A percentile compares a stretch with the other conserved stretches of the same genome.
Evolutionary conservation across 1,284 basidiomycete species (phyloP).

Genomic region (Sanghuangporus baumii): DNA sequence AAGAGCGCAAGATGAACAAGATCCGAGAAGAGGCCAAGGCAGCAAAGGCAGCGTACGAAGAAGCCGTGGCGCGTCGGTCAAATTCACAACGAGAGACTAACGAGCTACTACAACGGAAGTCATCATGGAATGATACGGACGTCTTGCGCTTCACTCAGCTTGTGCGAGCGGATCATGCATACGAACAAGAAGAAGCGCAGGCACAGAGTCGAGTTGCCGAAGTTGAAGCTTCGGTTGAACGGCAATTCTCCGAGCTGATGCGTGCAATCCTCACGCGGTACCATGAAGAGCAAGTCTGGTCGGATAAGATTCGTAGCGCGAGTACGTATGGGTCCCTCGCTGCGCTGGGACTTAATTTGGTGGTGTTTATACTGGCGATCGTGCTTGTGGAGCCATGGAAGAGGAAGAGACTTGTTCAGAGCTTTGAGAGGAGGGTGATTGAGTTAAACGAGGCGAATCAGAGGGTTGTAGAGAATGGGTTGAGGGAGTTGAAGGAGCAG

Average conservation of each 20-base stretch:
- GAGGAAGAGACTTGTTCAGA: conserved; percentile 72
- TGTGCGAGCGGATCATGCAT: conserved; percentile 80
- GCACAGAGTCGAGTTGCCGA: conserved; percentile 61
- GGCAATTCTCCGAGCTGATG: conserved; percentile 82
- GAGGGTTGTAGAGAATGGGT: conserved; percentile 39
- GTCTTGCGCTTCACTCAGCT: conserved; percentile 81
- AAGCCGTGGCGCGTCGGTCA: conserved; percentile 69
- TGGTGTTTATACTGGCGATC: conserved; percentile 86
- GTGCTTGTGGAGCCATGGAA: conserved; percentile 93
- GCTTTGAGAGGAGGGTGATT: conserved; percentile 81
- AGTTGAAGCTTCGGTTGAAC: conserved; percentile 75
- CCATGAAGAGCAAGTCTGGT: conserved; percentile 97
- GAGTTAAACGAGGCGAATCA: conserved; percentile 61
- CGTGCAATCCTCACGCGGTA: conserved; percentile 82
- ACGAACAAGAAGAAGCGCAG: conserved; percentile 69
- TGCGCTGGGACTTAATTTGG: conserved; percentile 78
- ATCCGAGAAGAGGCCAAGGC: conserved; percentile 54
- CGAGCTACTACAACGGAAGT: conserved; percentile 86
- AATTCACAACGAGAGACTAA: conserved; percentile 86
- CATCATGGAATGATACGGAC: conserved; percentile 78
- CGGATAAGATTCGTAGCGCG: conserved; percentile 91
- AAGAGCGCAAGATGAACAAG: conserved; percentile 60
- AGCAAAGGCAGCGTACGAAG: conserved; percentile 72
- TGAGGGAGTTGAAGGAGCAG: conserved; percentile 42
- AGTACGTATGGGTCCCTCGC: conserved; percentile 86